Percentiles rank a stretch among this genome's conserved stretches.
phyloP scores from a whole-genome alignment of 2,329 filamentous ascomycete genomes.

The Colletotrichum agaves region DNA sequence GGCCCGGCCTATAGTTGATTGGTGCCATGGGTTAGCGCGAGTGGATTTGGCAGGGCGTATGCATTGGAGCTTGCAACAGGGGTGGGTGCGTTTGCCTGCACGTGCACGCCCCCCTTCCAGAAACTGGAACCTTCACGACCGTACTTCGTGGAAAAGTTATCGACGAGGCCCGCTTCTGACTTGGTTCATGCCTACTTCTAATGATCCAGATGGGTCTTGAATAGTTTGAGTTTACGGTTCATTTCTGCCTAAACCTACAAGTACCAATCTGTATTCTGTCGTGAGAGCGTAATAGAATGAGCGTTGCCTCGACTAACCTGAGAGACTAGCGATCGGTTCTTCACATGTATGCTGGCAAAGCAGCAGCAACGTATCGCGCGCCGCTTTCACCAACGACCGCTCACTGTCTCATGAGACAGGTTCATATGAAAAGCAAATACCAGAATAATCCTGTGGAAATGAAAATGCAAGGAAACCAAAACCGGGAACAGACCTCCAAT shows the following conservation, averaged over 20 bases:
- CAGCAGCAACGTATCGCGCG: neutral
- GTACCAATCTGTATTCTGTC: slow-evolving; percentile 38
- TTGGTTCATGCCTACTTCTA: too few species aligned
- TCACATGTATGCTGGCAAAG: slow-evolving; percentile 1
- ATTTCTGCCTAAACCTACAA: slow-evolving; percentile 37
- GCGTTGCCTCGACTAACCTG: slow-evolving; percentile 31
- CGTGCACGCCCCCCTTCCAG: neutral
- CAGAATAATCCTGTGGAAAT: slow-evolving; percentile 23
- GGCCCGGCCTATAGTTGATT: slow-evolving; percentile 32
- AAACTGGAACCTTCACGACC: too few species aligned
- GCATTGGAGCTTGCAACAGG: slow-evolving; percentile 28
- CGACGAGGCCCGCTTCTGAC: too few species aligned
- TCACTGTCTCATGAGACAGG: slow-evolving; percentile 13
- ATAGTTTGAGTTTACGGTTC: neutral
- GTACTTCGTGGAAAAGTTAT: too few species aligned
- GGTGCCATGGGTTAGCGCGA: slow-evolving; percentile 26
- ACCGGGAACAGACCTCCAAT: slow-evolving; percentile 24
- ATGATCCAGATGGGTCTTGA: neutral
- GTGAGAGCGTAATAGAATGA: slow-evolving; percentile 30
- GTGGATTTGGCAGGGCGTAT: slow-evolving; percentile 18
- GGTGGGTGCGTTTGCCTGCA: slow-evolving; percentile 1
- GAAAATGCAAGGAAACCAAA: slow-evolving; percentile 31
- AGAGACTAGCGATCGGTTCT: slow-evolving; percentile 16
- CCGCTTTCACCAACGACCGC: neutral
- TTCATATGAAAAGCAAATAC: slow-evolving; percentile 27